Base-by-base conservation (phyloP, 106 monocot genomes). In the Dendrobium officinale region DNA sequence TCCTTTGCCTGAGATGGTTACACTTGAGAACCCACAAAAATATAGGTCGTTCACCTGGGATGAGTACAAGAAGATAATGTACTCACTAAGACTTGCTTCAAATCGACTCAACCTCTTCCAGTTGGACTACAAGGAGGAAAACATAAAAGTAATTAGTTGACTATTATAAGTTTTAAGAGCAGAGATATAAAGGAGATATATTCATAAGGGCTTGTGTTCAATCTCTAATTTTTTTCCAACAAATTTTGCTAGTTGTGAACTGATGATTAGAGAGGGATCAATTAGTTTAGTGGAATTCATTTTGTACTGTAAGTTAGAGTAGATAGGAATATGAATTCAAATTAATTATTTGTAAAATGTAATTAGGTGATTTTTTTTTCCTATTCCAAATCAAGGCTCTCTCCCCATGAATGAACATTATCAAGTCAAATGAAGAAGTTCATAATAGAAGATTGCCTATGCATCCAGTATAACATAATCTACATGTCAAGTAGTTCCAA, bases 61-160 rank as follows among this genome's bases (percentile, higher is more conserved):
- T 0, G 95, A 95, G 84, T 95, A 90, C 90, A 95, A 95, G 91
- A 92, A 83, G 86, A 80, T 84, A 37, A 92, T 92, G 92, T 95
- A 95, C 83, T 72, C 88, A 16, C 89, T 92, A 41, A 70, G 83
- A 59, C 91, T 95, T 26, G 84, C 88, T 72, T 45, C 90, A 42
- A 84, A 91, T 55, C 84, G 92, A 5, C 95, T 95, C 42, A 83
- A 90, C n/a, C 83, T 88, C 67, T 92, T 92, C 19, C 47, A 48
- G 18, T 48, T 83, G 75, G 54, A 17, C 68, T 43, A 17, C 77
- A 87, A 6, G 41, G 33, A 15, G 68, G 48, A 43, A 19, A 43
- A 15, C 16, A 44, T 20, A 29, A 37, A 8, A 6, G 4, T 74
- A 6, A 43, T 74, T 24, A 74, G 43, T 6, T 74, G 74, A 43